These are phyloP conservation scores for Fusarium praegraminearum DNA, from an alignment of 2,329 filamentous ascomycete genomes.

Conservation along the genomic window DNA sequence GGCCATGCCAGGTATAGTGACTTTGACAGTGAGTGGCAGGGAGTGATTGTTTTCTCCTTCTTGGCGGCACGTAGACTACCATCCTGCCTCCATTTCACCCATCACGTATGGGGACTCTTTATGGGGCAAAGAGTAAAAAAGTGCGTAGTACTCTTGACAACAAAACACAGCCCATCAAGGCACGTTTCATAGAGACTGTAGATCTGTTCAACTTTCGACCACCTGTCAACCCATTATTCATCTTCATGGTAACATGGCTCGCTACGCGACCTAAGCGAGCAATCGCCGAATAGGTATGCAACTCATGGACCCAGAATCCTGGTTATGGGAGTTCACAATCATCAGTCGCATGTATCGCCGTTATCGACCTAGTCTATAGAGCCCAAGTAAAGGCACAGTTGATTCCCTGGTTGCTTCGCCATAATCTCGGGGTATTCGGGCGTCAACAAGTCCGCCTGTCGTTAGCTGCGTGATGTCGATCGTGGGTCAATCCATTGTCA, in stretches of 20 bases:
- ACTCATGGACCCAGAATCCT: slow-evolving; percentile 17
- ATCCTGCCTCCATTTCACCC: slow-evolving; percentile 6
- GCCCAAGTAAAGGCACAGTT: slow-evolving; percentile 1
- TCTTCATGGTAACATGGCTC: slow-evolving; percentile 4
- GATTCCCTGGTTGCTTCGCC: slow-evolving; percentile 8
- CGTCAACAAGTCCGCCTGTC: not conserved
- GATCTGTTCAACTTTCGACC: slow-evolving; percentile 3
- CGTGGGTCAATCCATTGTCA: slow-evolving; percentile 2
- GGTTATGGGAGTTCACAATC: slow-evolving; percentile 8
- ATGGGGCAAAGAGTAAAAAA: slow-evolving; percentile 10
- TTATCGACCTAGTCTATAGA: slow-evolving; percentile 9
- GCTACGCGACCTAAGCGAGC: slow-evolving; percentile 8
- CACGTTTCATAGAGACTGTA: slow-evolving; percentile 13
- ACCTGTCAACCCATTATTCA: not conserved
- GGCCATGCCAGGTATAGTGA: slow-evolving; percentile 11
- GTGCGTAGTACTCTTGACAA: slow-evolving; percentile 5
- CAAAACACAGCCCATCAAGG: not conserved
- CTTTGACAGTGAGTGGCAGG: slow-evolving; percentile 13
- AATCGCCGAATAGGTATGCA: slow-evolving; percentile 26
- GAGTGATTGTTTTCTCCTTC: slow-evolving; percentile 14
- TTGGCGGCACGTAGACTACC: slow-evolving; percentile 21
- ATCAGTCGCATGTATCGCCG: slow-evolving; percentile 4
- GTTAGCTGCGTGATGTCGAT: not conserved
- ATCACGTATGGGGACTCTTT: slow-evolving; percentile 10
- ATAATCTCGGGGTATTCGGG: not conserved